phyloP scores from a whole-genome alignment of 805 yeast species.

The Debaryomyces hansenii region DNA sequence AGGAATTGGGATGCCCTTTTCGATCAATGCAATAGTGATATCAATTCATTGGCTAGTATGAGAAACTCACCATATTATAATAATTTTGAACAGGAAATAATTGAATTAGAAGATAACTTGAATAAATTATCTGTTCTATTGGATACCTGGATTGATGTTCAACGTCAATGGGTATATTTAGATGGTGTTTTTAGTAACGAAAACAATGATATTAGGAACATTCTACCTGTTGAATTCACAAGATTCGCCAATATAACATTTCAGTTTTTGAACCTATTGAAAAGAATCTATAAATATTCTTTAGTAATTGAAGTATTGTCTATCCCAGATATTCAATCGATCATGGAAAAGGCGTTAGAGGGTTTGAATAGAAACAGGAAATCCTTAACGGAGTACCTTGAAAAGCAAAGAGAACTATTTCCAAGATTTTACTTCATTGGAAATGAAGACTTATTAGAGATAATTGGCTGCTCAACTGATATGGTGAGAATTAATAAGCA shows the following conservation, averaged over 20 bases:
- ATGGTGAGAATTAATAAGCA: constrained; percentile 52
- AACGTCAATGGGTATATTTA: constrained; percentile 84
- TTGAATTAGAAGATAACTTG: constrained; percentile 57
- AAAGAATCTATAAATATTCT: constrained; percentile 47
- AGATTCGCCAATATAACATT: constrained; percentile 63
- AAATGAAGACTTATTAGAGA: constrained; percentile 82
- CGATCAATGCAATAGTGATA: constrained; percentile 57
- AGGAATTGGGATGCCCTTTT: constrained; percentile 67
- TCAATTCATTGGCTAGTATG: constrained; percentile 68
- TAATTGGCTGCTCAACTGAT: constrained; percentile 66
- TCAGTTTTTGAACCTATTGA: constrained; percentile 57
- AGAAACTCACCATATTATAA: constrained; percentile 61
- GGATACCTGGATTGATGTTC: constrained; percentile 79
- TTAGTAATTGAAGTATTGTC: constrained; percentile 55
- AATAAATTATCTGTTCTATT: constrained; percentile 50
- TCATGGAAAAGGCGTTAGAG: constrained; percentile 52
- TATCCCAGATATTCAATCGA: constrained; percentile 47
- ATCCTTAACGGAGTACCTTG: constrained; percentile 76
- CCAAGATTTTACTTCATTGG: constrained; percentile 88
- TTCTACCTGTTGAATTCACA: constrained; percentile 68
- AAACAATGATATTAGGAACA: constrained; percentile 54
- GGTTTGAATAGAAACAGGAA: constrained; percentile 58
- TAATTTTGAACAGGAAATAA: constrained; percentile 59
- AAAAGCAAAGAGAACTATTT: constrained; percentile 70
- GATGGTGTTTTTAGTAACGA: constrained; percentile 68